phyloP scores from a whole-genome alignment of 805 yeast species.

The Pichia deserticola region DNA sequence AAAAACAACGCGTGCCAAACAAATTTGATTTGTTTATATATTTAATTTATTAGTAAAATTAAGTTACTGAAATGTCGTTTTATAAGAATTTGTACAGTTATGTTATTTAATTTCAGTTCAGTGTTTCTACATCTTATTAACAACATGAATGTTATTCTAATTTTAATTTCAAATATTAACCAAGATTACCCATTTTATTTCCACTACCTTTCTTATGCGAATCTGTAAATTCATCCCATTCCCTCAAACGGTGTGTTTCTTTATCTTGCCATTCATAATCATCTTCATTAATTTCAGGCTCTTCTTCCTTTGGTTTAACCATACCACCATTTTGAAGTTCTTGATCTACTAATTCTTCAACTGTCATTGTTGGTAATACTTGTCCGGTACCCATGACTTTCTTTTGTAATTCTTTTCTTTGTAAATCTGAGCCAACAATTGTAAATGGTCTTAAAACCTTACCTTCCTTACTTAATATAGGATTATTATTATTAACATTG shows the following conservation, averaged over 20 bases:
- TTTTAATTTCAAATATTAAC: slow-evolving; percentile 25
- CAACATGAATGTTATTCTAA: too few species aligned
- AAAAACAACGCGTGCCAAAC: too few species aligned
- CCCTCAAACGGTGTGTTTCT: slow-evolving; percentile 68
- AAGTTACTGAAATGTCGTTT: too few species aligned
- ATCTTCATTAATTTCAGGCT: slow-evolving; percentile 39
- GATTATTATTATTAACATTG: slow-evolving; percentile 37
- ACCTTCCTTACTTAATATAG: slow-evolving; percentile 60
- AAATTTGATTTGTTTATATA: too few species aligned
- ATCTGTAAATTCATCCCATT: slow-evolving; percentile 93
- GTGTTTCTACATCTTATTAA: too few species aligned
- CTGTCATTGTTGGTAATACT: slow-evolving; percentile 85
- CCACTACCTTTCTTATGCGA: slow-evolving; percentile 85
- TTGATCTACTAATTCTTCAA: slow-evolving; percentile 83
- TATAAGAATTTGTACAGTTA: too few species aligned
- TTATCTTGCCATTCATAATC: slow-evolving; percentile 59
- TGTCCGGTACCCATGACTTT: slow-evolving; percentile 91
- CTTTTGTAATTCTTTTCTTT: slow-evolving; percentile 46
- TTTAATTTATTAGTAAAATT: too few species aligned
- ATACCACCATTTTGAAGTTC: slow-evolving; percentile 84
- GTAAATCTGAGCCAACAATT: slow-evolving; percentile 38
- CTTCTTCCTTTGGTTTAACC: slow-evolving; percentile 38
- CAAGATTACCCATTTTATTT: slow-evolving; percentile 62
- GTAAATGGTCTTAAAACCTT: slow-evolving; percentile 81
- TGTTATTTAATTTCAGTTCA: too few species aligned